phyloP scores from a whole-genome alignment of 768 basidiomycete species.

The Tulasnella calospora region DNA sequence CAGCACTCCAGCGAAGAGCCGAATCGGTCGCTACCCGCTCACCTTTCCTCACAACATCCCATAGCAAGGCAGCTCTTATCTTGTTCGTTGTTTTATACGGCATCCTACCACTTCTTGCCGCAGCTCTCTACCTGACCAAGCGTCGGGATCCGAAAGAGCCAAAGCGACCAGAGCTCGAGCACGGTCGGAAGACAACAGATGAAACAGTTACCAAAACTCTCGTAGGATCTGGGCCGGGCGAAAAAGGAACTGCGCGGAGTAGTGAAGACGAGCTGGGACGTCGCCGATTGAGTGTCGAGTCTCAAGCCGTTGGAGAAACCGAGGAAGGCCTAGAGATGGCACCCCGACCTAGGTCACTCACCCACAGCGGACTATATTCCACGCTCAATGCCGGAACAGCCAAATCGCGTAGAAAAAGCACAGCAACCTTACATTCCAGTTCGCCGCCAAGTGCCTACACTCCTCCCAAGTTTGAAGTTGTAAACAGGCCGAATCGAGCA shows the following conservation, averaged over 20 bases:
- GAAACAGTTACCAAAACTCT: constrained; percentile 13
- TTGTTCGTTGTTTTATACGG: constrained; percentile 59
- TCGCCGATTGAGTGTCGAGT: background rate
- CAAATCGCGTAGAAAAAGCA: constrained; percentile 3
- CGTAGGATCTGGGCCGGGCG: background rate
- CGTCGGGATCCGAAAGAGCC: background rate
- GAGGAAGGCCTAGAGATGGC: constrained; percentile 14
- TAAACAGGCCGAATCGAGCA: constrained; percentile 41
- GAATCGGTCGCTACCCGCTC: constrained; percentile 31
- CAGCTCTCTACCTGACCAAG: constrained; percentile 4
- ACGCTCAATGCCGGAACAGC: background rate
- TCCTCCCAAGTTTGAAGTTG: constrained; percentile 43
- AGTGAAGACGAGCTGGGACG: constrained; percentile 1
- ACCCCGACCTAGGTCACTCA: background rate
- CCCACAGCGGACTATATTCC: constrained; percentile 5
- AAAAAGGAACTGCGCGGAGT: constrained; percentile 11
- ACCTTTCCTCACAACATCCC: constrained; percentile 50
- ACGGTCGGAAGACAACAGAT: constrained; percentile 14
- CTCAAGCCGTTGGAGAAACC: background rate
- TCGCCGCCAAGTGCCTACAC: background rate
- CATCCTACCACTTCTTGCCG: constrained; percentile 27
- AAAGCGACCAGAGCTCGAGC: background rate
- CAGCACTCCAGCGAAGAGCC: constrained; percentile 36
- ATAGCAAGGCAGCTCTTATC: constrained; percentile 60
- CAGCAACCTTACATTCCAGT: background rate